Base-by-base conservation (phyloP, 2,329 filamentous ascomycete species). In the Aspergillus sclerotialis region DNA sequence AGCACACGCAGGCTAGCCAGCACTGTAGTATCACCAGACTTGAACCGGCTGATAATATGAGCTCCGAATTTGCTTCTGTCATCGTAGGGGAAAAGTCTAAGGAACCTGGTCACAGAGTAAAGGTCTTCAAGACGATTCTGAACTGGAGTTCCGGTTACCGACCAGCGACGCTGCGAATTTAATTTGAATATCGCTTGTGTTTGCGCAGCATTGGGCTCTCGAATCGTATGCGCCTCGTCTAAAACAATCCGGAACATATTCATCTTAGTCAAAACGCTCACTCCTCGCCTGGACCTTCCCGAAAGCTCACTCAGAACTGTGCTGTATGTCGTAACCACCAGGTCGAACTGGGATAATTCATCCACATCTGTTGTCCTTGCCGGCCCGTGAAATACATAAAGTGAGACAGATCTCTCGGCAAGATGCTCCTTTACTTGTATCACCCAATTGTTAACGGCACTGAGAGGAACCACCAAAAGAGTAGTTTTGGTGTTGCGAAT, bases 221-320 rank as follows among this genome's bases (percentile, higher is more conserved):
- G 84, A 45, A 98, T 96, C 61, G 84, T 84, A 57, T 98, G 92
- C 1, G 89, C 92, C 62, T 98, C 90, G 44, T 96, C 90, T 1
- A 96, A 73, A 1, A 95, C 87, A 35, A 96, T 84, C 13, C 90
- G 82, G 57, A 94, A 95, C 84, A 89, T 94, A 40, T 87, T 85
- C 39, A 94, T 77, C 47, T 83, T 79, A 35, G 82, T 77, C 24
- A 95, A 64, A 0, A 88, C 84, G 44, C 65, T 71, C 16, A 57
- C 52, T 3, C 55, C 78, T 10, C 68, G 65, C 50, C 79, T 84
- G 38, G 78, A 77, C 17, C 82, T 76, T 15, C 75, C 69, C 28
- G 73, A 76, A 11, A 86, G 74, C 53, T 96, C 90, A 40, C 83
- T 84, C 0, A 85, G 80, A 14, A 94, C 78, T 1, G 87, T 93